Evolutionary conservation across 2,329 filamentous ascomycete genomes (phyloP), one percentile per base, ranked within the genome.

Genomic region (Lachnellula subtilissima): DNA sequence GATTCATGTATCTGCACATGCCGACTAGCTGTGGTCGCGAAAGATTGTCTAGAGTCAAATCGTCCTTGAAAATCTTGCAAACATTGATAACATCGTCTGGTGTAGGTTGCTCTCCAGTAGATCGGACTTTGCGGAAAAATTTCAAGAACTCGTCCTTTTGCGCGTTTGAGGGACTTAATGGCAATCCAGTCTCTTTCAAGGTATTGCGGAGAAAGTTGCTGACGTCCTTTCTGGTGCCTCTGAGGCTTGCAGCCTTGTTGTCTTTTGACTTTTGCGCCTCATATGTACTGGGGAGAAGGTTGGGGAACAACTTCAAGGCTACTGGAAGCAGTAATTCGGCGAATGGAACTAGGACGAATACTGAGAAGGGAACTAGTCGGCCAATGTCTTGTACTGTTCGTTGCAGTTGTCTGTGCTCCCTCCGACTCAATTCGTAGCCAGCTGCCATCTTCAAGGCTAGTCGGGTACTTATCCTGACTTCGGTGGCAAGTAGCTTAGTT

Each of bases 61-160:
- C 94, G 71, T 99, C 94, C 73, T 94, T 95, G 84, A 99, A 99
- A 62, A 96, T 88, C 80, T 97, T 95, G 85, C 94, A 97, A 61
- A 99, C 93, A 75, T 94, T 96, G 79, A 99, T 96, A 61, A 99
- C 91, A 70, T 99, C 94, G 63, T 92, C 83, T 53, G 86, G 83
- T 4, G 89, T 94, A 1, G 94, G 94, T 47, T 87, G 81, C 76
- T 97, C 93, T 61, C 93, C 94, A 1, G 93, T 97, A 17, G 90
- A 86, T 53, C 94, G 82, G 60, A 97, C 84, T 78, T 99, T 99
- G 71, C 90, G 88, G 86, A 99, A 99, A 76, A 99, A 99, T 68
- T 93, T 90, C 58, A 88, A 82, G 67, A 99, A 99, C 72, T 97
- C 94, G 65, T 96, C 91, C 69, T 87, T 92, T 71, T 94, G 91